These are phyloP conservation scores for Exophiala alcalophila DNA, from an alignment of 2,329 filamentous ascomycete genomes.

Conservation along the genomic window DNA sequence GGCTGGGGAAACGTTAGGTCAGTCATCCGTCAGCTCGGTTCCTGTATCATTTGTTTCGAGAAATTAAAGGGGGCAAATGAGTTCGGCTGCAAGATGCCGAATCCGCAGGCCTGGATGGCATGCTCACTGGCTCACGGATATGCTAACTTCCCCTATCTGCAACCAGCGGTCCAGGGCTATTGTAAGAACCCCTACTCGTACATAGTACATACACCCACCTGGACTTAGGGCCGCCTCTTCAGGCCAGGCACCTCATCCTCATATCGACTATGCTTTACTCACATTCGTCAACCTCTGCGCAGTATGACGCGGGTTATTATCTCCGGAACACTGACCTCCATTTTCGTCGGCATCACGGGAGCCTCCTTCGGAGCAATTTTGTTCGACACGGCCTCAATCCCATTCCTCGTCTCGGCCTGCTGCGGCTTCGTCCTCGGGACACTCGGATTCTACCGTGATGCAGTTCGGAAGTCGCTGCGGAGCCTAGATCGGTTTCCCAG, in stretches of 20 bases:
- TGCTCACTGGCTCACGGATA: neutral
- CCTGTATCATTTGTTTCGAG: no score
- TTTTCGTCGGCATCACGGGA: conserved; percentile 25
- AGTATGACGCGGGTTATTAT: conserved; percentile 27
- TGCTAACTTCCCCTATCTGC: neutral
- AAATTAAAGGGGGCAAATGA: no score
- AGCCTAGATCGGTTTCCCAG: conserved; percentile 24
- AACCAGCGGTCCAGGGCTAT: conserved; percentile 26
- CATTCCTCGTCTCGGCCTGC: conserved; percentile 23
- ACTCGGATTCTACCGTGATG: conserved; percentile 27
- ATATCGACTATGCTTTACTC: no score
- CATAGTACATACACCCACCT: no score
- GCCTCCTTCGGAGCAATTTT: conserved; percentile 21
- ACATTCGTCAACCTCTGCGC: neutral
- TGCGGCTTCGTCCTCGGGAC: conserved; percentile 25
- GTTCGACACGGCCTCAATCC: conserved; percentile 26
- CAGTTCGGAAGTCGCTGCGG: conserved; percentile 22
- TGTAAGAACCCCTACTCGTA: conserved; percentile 19
- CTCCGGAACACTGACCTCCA: conserved; percentile 18
- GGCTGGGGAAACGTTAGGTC: conserved; percentile 28
- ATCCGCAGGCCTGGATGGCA: no score
- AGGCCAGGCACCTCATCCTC: no score
- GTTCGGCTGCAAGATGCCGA: no score
- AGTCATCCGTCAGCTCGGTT: neutral
- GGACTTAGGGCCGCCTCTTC: no score